Percentiles rank a stretch among this genome's conserved stretches.
phyloP scores from a whole-genome alignment of 257 asterid genomes.

The Asclepias syriaca region DNA sequence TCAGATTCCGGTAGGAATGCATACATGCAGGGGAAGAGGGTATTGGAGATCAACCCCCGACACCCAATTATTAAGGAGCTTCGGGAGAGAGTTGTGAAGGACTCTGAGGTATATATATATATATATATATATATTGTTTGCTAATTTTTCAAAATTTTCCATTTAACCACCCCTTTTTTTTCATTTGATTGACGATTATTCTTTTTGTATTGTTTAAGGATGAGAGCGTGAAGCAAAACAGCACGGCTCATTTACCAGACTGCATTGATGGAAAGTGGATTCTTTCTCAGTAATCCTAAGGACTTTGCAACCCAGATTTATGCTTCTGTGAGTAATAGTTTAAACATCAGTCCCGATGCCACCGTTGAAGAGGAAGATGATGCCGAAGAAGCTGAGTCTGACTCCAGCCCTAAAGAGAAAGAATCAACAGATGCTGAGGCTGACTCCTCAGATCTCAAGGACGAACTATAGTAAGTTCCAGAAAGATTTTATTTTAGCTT shows the following conservation, averaged over 20 bases:
- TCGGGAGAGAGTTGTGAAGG: constrained; percentile 57
- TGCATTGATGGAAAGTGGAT: constrained; percentile 90
- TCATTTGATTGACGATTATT: not conserved
- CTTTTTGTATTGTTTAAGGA: constrained; percentile 32
- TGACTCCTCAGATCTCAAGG: constrained; percentile 37
- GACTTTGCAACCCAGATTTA: constrained; percentile 73
- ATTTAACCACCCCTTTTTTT: not conserved
- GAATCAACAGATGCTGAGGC: constrained; percentile 28
- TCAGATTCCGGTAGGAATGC: constrained; percentile 82
- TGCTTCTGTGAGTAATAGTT: constrained; percentile 62
- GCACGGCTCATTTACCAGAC: constrained; percentile 89
- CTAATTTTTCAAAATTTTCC: not conserved
- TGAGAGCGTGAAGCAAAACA: constrained; percentile 56
- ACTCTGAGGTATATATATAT: constrained; percentile 58
- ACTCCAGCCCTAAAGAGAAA: constrained; percentile 30
- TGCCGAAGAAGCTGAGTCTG: constrained; percentile 48
- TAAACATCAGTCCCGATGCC: constrained; percentile 63
- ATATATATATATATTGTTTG: too few species aligned
- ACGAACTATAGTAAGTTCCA: constrained; percentile 52
- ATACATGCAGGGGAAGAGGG: constrained; percentile 92
- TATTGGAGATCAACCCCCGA: constrained; percentile 82
- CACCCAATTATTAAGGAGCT: constrained; percentile 92
- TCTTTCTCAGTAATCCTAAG: constrained; percentile 64
- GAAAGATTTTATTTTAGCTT: constrained; percentile 13
- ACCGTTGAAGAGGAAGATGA: constrained; percentile 78